These are phyloP conservation scores for Aegilops bicornis DNA, from an alignment of 176 grass and related monocot species.

Conservation along the genomic window DNA sequence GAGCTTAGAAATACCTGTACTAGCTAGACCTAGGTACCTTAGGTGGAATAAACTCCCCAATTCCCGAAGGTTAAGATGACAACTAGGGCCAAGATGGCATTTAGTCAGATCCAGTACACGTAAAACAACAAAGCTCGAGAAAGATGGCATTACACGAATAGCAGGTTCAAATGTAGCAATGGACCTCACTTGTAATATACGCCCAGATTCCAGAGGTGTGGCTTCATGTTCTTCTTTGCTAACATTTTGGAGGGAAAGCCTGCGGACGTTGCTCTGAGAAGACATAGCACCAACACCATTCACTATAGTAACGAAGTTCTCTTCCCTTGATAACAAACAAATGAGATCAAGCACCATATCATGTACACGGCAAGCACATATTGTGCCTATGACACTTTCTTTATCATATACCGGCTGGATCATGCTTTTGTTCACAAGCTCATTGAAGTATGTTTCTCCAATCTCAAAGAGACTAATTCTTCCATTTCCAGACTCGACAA, in stretches of 20 bases:
- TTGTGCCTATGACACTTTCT: too few relatives aligned
- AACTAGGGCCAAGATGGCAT: neutral
- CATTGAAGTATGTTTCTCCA: neutral
- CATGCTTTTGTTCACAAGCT: constrained; percentile 7
- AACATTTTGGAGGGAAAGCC: neutral
- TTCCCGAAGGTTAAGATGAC: neutral
- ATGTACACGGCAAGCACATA: neutral
- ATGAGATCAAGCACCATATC: constrained; percentile 21
- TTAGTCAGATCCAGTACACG: neutral
- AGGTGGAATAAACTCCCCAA: neutral
- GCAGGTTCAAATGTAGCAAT: neutral
- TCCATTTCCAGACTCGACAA: neutral
- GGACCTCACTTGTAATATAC: neutral
- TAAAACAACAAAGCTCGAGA: neutral
- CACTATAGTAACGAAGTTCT: neutral
- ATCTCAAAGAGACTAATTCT: neutral
- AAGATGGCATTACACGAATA: neutral
- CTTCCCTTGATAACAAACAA: neutral
- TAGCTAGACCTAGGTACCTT: neutral
- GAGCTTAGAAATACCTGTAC: neutral
- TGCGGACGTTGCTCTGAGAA: neutral
- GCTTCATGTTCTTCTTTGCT: neutral
- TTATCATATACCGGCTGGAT: neutral
- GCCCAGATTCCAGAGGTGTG: neutral
- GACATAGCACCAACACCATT: neutral